A percentile compares a stretch with the other conserved stretches of the same genome.
Evolutionary conservation across 805 yeast species (phyloP).

Genomic region (Candida takata): DNA sequence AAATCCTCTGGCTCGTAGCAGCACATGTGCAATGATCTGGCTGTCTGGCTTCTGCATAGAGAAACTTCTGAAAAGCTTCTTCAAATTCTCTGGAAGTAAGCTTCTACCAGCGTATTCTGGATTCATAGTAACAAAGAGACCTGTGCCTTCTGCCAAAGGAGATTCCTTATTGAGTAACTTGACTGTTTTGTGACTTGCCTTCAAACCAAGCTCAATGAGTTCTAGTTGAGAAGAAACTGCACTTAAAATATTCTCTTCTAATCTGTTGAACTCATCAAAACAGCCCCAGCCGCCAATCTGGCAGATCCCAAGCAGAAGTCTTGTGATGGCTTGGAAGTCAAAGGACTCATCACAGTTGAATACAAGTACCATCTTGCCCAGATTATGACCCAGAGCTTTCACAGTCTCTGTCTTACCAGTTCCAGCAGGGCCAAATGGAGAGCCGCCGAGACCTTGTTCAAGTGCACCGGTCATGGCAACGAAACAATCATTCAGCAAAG

Average conservation of each 20-base stretch:
- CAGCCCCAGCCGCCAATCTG: slow-evolving; percentile 92
- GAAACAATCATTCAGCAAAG: slow-evolving; percentile 57
- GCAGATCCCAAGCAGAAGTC: slow-evolving; percentile 73
- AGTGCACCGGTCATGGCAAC: slow-evolving; percentile 69
- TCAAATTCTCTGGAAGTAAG: slow-evolving; percentile 77
- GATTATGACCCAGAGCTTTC: slow-evolving; percentile 70
- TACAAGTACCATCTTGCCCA: slow-evolving; percentile 78
- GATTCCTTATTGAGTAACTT: slow-evolving; percentile 37
- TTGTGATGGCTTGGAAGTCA: slow-evolving; percentile 70
- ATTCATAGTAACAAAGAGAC: slow-evolving; percentile 85
- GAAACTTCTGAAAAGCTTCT: slow-evolving; percentile 68
- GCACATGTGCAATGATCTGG: slow-evolving; percentile 57
- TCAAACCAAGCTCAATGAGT: slow-evolving; percentile 52
- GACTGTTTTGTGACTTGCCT: slow-evolving; percentile 17
- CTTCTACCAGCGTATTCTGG: slow-evolving; percentile 85
- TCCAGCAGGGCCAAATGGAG: slow-evolving; percentile 94
- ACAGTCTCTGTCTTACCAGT: slow-evolving; percentile 94
- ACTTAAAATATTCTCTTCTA: slow-evolving; percentile 64
- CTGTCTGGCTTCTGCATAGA: slow-evolving; percentile 71
- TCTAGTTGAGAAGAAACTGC: slow-evolving; percentile 82
- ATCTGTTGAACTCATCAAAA: slow-evolving; percentile 89
- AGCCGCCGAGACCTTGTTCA: slow-evolving; percentile 72
- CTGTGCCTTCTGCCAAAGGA: slow-evolving; percentile 42
- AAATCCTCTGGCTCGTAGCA: slow-evolving; percentile 73
- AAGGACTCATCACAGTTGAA: slow-evolving; percentile 90